A percentile compares a stretch with the other conserved stretches of the same genome.
phyloP scores from a whole-genome alignment of 768 basidiomycete species.

The Termitomyces sp. region DNA sequence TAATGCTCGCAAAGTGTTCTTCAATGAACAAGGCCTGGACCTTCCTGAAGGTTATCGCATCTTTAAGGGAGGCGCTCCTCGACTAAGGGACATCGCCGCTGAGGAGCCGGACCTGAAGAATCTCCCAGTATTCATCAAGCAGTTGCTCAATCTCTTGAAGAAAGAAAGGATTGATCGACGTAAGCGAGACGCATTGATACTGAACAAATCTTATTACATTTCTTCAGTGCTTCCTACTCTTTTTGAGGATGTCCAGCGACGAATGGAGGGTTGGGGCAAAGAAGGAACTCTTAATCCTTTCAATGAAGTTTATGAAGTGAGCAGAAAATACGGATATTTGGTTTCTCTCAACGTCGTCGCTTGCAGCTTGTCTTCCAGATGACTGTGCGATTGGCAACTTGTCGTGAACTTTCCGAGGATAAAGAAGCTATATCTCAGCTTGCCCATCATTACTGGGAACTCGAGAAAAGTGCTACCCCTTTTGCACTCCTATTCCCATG shows the following conservation, averaged over 20 bases:
- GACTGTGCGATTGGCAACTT: conserved; percentile 15
- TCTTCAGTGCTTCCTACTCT: conserved; percentile 12
- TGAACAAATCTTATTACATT: neutral
- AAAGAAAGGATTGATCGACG: conserved; percentile 9
- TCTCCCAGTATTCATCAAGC: conserved; percentile 1
- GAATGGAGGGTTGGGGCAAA: conserved; percentile 12
- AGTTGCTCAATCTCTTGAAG: conserved; percentile 4
- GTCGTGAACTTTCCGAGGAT: conserved; percentile 15
- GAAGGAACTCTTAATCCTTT: conserved; percentile 15
- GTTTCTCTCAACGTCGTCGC: neutral
- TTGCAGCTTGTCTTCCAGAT: conserved; percentile 17
- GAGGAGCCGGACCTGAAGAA: conserved; percentile 1
- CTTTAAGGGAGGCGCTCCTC: conserved; percentile 16
- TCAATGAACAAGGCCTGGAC: conserved; percentile 17
- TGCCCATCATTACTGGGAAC: conserved; percentile 6
- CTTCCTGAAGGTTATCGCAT: conserved; percentile 21
- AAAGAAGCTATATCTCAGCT: conserved; percentile 12
- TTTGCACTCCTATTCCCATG: conserved; percentile 19
- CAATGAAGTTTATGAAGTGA: conserved; percentile 15
- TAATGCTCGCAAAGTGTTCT: conserved; percentile 18
- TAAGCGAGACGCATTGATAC: neutral
- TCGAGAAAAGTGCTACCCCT: conserved; percentile 13
- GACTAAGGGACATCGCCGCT: conserved; percentile 16
- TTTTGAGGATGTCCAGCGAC: conserved; percentile 14
- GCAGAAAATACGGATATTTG: neutral